Base-by-base conservation (phyloP, 2,329 filamentous ascomycete genomes). In the Basipetospora chlamydospora region DNA sequence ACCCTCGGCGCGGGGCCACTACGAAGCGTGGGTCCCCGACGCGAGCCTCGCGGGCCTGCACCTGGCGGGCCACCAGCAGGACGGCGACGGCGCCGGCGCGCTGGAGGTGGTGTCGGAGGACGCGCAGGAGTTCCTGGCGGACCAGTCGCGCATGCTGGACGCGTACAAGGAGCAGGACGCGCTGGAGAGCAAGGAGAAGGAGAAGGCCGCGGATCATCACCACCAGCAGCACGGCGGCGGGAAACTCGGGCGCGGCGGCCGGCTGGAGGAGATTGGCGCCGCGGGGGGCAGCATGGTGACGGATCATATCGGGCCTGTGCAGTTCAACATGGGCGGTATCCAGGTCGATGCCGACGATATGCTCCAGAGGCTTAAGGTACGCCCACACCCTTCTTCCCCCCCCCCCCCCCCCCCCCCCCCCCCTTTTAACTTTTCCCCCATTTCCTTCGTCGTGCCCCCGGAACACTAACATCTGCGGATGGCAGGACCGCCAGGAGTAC, bases 311-410 rank as follows among this genome's bases (percentile, higher is more conserved):
- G 87, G 87, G 0, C 86, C 87, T 1, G 86, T 95, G 44, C 86
- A 94, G 52, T 95, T 96, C 62, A 98, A 98, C 54, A 90, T 98
- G 70, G 90, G 90, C 28, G 90, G 90, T 37, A 95, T 98, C 43
- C 86, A 94, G 53, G 83, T 94, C 21, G 86, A 95, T 57, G 86
- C 86, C 7, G 87, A 94, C 51, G 86, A 94, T 49, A 90, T 92
- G 80, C 61, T 94, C 40, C 80, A 86, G 55, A 74, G 81, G 47
- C 65, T 93, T 42, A 87, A 86, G 73, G 84, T 88, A 59, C 12
- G 7, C 11, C 28, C 12, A 8, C 6, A 2, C 36, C 32, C 13
- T 26, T 29, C 8, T 29, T 11, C 23, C 10, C 32, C 10, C 7
- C 16, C 20, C 18, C 10, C n/a, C 16, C 10, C 23, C 21, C 10